Conservation (phyloP, 179 eudicot species). For the Heliamphora pulchella region DNA sequence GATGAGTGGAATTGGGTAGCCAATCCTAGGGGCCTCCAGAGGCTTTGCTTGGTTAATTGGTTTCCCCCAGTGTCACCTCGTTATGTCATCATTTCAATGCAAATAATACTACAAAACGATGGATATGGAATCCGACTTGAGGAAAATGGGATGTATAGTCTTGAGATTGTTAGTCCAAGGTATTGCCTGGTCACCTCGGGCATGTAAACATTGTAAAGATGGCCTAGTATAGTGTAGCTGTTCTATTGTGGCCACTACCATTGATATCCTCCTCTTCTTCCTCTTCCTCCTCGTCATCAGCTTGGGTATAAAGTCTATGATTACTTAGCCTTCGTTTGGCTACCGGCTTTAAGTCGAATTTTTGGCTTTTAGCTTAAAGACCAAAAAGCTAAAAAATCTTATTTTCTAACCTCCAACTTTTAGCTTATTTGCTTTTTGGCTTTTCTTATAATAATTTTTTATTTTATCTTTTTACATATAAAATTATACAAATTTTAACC, state of each 20-base stretch:
- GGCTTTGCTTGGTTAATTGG: not conserved
- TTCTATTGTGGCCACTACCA: not conserved
- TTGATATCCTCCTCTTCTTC: not conserved
- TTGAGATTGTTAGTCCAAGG: not conserved
- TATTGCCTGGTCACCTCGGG: not conserved
- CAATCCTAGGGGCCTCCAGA: not conserved
- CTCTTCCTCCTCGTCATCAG: too few relatives aligned
- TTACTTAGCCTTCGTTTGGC: too few relatives aligned
- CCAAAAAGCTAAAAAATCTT: too few relatives aligned
- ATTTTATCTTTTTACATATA: too few relatives aligned
- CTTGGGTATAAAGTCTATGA: too few relatives aligned
- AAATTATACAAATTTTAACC: too few relatives aligned
- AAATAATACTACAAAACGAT: not conserved
- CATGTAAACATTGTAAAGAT: not conserved
- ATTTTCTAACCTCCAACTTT: too few relatives aligned
- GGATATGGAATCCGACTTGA: not conserved
- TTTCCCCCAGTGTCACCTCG: too few relatives aligned
- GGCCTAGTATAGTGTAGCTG: not conserved
- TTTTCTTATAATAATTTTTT: too few relatives aligned
- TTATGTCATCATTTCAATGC: not conserved
- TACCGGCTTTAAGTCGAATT: too few relatives aligned
- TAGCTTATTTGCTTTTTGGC: too few relatives aligned
- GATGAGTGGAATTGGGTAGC: not conserved
- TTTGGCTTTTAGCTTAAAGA: too few relatives aligned
- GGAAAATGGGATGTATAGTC: not conserved